Percentiles rank a stretch among this genome's conserved stretches.
Conservation (phyloP, 2,329 filamentous ascomycete species). For the Mycosphaerella sp. region DNA sequence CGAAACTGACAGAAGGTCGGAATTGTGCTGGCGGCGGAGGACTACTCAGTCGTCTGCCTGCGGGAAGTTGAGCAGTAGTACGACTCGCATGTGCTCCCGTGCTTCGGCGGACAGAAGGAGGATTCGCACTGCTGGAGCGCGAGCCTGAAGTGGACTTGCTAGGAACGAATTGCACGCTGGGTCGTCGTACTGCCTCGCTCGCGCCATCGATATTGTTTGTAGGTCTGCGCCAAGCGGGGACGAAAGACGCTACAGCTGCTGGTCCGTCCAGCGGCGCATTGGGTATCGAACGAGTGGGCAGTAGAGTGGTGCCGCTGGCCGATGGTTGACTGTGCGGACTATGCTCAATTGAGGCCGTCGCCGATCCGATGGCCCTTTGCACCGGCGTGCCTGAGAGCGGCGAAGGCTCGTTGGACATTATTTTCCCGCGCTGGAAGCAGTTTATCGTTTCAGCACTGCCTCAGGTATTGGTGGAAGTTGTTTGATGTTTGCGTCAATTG, state of each 20-base stretch:
- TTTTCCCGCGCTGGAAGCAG: not conserved
- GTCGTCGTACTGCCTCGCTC: conserved; percentile 24
- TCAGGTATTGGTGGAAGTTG: too few species aligned
- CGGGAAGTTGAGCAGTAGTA: not conserved
- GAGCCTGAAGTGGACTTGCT: conserved; percentile 23
- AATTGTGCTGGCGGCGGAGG: conserved; percentile 46
- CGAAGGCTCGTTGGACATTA: conserved; percentile 17
- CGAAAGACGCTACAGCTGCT: conserved; percentile 16
- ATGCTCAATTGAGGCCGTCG: conserved; percentile 1
- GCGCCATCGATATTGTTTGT: conserved; percentile 25
- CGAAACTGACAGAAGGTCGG: conserved; percentile 63
- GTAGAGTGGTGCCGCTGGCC: conserved; percentile 12
- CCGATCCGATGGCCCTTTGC: conserved; percentile 6
- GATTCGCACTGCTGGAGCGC: conserved; percentile 29
- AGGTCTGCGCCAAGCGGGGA: conserved; percentile 31
- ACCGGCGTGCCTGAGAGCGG: conserved; percentile 20
- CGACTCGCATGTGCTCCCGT: conserved; percentile 9
- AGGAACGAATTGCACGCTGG: conserved; percentile 35
- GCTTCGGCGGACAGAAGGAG: conserved; percentile 18
- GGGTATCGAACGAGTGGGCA: conserved; percentile 25
- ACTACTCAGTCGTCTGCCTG: conserved; percentile 26
- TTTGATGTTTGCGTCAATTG: too few species aligned
- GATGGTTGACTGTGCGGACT: conserved; percentile 14
- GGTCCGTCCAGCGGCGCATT: conserved; percentile 19
- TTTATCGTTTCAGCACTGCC: too few species aligned